Conservation (phyloP, 2,329 filamentous ascomycete genomes). For the Rhynchosporium agropyri region DNA sequence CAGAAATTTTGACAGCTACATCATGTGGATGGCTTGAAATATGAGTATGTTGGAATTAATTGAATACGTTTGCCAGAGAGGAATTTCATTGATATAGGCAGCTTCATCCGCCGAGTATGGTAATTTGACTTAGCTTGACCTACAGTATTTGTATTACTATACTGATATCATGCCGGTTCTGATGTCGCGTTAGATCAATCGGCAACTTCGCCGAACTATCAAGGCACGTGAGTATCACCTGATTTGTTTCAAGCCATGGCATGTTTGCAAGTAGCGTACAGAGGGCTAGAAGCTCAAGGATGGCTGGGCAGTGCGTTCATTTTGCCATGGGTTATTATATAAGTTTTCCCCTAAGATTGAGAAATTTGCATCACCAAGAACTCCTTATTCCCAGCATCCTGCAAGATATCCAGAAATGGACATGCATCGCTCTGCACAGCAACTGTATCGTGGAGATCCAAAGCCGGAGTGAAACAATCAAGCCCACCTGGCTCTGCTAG, state of each 20-base stretch:
- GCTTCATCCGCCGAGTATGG: not conserved
- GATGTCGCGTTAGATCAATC: not conserved
- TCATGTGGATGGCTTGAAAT: too few relatives aligned
- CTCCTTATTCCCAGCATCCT: too few relatives aligned
- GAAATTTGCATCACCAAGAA: too few relatives aligned
- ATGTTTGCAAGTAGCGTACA: not conserved
- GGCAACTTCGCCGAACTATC: not conserved
- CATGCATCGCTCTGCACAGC: too few relatives aligned
- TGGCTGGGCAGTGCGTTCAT: too few relatives aligned
- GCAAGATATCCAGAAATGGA: too few relatives aligned
- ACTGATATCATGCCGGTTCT: conserved; percentile 3
- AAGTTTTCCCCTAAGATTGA: too few relatives aligned
- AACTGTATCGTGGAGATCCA: too few relatives aligned
- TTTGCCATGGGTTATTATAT: too few relatives aligned
- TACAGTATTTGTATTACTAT: not conserved
- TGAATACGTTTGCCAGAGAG: not conserved
- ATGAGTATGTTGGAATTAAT: too few relatives aligned
- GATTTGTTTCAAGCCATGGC: not conserved
- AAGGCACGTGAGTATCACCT: not conserved
- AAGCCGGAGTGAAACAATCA: too few relatives aligned
- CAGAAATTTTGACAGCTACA: conserved; percentile 33
- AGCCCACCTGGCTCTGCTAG: too few relatives aligned
- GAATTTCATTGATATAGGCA: not conserved
- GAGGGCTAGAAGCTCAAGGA: not conserved
- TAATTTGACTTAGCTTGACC: not conserved